Conservation (phyloP, 768 basidiomycete genomes). For the Rhodotorula kratochvilovae region DNA sequence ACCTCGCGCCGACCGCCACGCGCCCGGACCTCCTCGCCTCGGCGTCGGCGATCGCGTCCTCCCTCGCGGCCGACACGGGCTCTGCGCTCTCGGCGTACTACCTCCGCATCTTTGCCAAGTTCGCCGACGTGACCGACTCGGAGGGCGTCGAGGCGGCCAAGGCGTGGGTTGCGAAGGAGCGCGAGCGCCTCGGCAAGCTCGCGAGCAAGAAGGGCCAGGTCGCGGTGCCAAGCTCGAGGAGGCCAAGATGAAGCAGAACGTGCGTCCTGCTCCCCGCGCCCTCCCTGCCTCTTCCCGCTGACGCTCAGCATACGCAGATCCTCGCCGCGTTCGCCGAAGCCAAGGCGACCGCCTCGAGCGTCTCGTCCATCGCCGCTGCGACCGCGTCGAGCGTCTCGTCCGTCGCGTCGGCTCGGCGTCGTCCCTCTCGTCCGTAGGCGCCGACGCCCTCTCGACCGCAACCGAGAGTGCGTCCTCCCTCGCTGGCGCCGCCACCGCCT, state of each 20-base stretch:
- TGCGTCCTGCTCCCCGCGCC: constrained; percentile 48
- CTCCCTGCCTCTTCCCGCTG: neutral
- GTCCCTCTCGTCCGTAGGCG: no score
- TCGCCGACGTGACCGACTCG: constrained; percentile 54
- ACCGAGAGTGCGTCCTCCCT: no score
- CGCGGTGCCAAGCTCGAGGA: constrained; percentile 79
- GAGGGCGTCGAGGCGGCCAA: constrained; percentile 41
- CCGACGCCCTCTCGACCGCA: neutral
- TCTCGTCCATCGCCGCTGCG: neutral
- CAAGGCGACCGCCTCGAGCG: neutral
- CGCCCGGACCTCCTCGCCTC: constrained; percentile 62
- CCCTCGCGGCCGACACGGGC: constrained; percentile 42
- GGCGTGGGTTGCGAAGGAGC: constrained; percentile 78
- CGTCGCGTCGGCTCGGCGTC: neutral
- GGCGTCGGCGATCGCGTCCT: constrained; percentile 57
- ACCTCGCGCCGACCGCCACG: constrained; percentile 59
- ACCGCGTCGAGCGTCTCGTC: neutral
- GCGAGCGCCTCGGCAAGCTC: constrained; percentile 53
- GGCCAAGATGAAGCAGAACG: constrained; percentile 85
- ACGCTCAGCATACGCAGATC: constrained; percentile 1
- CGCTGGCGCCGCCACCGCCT: no score
- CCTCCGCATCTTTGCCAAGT: constrained; percentile 82
- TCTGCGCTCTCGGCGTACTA: constrained; percentile 62
- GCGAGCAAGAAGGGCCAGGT: constrained; percentile 60
- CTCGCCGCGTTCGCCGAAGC: constrained; percentile 23